These are phyloP conservation scores for Bolboschoenus planiculmis DNA, from an alignment of 176 grass and related monocot species.

Conservation along the genomic window DNA sequence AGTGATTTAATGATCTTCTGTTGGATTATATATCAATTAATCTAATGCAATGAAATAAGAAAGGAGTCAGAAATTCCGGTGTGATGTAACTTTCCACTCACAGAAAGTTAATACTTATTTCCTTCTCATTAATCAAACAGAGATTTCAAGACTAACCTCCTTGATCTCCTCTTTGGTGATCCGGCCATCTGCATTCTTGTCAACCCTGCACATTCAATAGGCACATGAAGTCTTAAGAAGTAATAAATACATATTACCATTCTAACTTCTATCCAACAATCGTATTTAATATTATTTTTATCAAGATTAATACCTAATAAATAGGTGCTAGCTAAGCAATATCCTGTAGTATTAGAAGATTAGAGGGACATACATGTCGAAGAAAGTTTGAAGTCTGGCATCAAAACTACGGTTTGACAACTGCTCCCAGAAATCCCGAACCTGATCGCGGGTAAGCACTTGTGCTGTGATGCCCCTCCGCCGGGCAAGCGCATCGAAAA, in stretches of 20 bases:
- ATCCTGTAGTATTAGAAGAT: too few species aligned
- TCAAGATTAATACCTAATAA: too few species aligned
- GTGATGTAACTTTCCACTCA: background rate
- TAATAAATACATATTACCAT: too few species aligned
- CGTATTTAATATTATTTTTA: too few species aligned
- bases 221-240: background rate
- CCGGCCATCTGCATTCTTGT: conserved; percentile 77
- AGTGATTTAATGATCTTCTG: background rate
- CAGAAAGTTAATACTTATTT: background rate
- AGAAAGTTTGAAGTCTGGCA: conserved; percentile 70
- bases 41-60: background rate
- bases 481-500: conserved; percentile 58
- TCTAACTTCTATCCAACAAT: too few species aligned
- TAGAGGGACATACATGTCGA: conserved; percentile 65
- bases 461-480: conserved; percentile 41
- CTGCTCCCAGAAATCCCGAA: conserved; percentile 81
- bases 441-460: conserved; percentile 50
- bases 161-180: conserved; percentile 79
- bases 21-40: background rate
- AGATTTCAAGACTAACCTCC: conserved; percentile 33
- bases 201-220: conserved; percentile 53
- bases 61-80: background rate
- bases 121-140: background rate
- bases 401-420: conserved; percentile 71
- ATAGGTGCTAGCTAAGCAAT: too few species aligned